Base-by-base conservation (phyloP, 192 early-diverging fungal species). In the Linnemannia zychae region DNA sequence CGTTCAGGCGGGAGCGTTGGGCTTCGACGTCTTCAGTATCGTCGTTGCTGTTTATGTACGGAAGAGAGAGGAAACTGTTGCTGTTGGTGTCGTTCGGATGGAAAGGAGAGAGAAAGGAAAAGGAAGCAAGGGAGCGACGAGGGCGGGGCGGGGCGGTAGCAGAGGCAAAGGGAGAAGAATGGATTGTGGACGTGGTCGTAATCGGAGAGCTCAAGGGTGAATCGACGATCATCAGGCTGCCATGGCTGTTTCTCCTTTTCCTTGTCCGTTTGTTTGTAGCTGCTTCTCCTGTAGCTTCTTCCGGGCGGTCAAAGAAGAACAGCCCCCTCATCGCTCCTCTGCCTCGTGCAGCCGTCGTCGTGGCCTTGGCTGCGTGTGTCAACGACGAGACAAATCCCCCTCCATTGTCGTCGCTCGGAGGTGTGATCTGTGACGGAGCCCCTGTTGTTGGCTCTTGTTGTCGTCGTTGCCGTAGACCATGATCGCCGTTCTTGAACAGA, bases 41-140 rank as follows among this genome's bases (percentile, higher is more conserved):
- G 57, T 63, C 57, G 57, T 63, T 63, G 57, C 12, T 44, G 40
- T 44, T 44, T 44, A 6, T n/a, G 24, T n/a, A 63, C 31, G 57
- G 15, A 63, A 28, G 28, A 63, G 24, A 24, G 31, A 63, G 28
- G 0, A 31, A 9, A 28, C 31, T 63, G 57, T 63, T 24, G 57
- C 15, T 63, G 57, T 28, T 63, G 28, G 22, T 63, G 57, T 63
- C 31, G 49, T 1, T 50, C 18, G 57, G 11, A 63, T 28, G 28
- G 28, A 63, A 63, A 63, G 28, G 28, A 63, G 24, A 22, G 28
- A 11, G 28, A 15, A 22, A 63, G 22, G 57, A 63, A 63, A 31
- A 33, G 57, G 57, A 63, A 31, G 57, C 24, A 63, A 63, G 57
- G 57, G 28, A 63, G 57, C 31, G 57, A 63, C 31, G 57, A 63